Percentiles rank a stretch among this genome's conserved stretches.
Conservation (phyloP, 78 protist species). For the Dictyostelium firmibasis region DNA sequence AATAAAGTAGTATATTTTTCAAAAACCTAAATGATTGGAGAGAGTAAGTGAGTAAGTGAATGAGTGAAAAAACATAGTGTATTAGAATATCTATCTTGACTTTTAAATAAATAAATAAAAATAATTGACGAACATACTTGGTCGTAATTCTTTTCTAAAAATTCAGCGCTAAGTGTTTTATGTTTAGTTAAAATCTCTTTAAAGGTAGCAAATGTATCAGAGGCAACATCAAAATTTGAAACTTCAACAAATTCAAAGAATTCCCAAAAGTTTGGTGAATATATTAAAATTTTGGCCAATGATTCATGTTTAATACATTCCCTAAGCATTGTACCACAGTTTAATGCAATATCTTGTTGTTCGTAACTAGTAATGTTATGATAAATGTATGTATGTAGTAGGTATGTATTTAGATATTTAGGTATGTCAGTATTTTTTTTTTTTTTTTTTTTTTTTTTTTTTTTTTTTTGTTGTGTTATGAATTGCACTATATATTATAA, state of each 20-base stretch:
- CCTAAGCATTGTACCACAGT: constrained; percentile 93
- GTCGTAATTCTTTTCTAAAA: constrained; percentile 85
- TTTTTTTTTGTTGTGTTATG: no score
- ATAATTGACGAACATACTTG: constrained; percentile 45
- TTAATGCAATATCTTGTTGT: constrained; percentile 86
- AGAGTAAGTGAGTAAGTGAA: no score
- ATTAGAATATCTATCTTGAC: background rate
- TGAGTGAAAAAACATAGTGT: background rate
- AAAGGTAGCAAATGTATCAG: constrained; percentile 96
- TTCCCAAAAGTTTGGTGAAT: constrained; percentile 67
- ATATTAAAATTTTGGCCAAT: constrained; percentile 77
- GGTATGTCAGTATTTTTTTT: background rate
- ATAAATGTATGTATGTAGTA: no score
- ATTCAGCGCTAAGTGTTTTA: constrained; percentile 86
- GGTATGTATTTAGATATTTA: no score
- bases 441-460: no score
- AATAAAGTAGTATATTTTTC: constrained; percentile 80
- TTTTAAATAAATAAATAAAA: background rate
- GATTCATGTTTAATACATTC: constrained; percentile 88
- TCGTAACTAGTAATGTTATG: constrained; percentile 63
- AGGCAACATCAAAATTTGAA: constrained; percentile 94
- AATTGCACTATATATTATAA: no score
- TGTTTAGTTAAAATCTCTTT: constrained; percentile 92
- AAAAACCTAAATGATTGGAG: no score
- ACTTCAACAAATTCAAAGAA: constrained; percentile 87